Conservation (phyloP, 139 green algal species). For the Eudorina sp. region DNA sequence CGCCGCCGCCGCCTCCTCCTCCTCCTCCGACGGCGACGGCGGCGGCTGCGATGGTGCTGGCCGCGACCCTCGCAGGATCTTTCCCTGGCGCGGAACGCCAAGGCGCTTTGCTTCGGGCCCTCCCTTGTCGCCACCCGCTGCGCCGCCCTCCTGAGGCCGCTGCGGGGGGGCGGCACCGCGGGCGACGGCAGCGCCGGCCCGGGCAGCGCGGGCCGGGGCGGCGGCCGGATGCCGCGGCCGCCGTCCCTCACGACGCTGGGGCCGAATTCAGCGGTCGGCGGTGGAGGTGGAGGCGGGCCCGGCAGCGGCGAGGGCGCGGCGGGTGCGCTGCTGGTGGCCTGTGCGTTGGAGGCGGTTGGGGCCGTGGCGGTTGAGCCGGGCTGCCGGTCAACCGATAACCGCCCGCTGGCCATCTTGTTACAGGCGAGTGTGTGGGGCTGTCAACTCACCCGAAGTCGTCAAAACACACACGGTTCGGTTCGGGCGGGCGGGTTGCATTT, state of each 20-base stretch:
- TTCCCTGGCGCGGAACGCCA: constrained; percentile 62
- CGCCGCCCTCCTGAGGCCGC: constrained; percentile 19
- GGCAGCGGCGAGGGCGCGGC: not conserved
- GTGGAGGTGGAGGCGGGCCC: not conserved
- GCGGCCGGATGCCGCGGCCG: not conserved
- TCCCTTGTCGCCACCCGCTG: constrained; percentile 15
- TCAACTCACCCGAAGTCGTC: no score
- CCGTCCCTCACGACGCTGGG: not conserved
- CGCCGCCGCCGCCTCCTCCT: no score
- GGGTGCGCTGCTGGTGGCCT: constrained; percentile 8
- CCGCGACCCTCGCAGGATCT: constrained; percentile 57
- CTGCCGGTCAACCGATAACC: constrained; percentile 72
- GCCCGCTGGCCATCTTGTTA: constrained; percentile 64
- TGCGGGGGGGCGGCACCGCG: constrained; percentile 49
- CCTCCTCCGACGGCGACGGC: no score
- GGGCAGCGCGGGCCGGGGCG: not conserved
- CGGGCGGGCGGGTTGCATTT: no score
- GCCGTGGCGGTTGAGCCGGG: constrained; percentile 46
- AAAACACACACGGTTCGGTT: no score
- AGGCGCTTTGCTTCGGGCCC: constrained; percentile 72
- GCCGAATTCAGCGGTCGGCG: not conserved
- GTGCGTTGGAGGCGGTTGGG: constrained; percentile 62
- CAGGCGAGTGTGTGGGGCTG: not conserved
- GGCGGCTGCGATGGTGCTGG: no score
- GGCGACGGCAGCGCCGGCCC: constrained; percentile 34